Percentiles rank a stretch among this genome's conserved stretches.
These are phyloP conservation scores for Aspergillus caelatus DNA, from an alignment of 2,329 filamentous ascomycete species.

Conservation along the genomic window DNA sequence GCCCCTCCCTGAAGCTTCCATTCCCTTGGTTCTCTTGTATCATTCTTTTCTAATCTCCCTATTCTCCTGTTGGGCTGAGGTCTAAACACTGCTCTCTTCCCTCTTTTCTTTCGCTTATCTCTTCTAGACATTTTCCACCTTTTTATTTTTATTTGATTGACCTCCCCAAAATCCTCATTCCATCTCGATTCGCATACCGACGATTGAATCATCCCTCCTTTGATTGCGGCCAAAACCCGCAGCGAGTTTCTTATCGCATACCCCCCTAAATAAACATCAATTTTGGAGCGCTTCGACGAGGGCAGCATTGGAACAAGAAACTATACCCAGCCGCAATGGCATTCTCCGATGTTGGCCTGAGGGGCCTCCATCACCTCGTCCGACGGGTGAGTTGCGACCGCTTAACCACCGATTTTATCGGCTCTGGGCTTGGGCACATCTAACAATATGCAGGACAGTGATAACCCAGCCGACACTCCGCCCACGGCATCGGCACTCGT, in stretches of 20 bases:
- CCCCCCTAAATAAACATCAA: neutral
- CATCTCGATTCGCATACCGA: neutral
- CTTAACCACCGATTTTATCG: neutral
- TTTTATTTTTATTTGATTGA: conserved; percentile 6
- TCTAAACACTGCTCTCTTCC: neutral
- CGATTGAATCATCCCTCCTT: neutral
- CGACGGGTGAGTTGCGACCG: conserved; percentile 22
- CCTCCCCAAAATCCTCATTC: neutral
- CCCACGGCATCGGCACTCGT: conserved; percentile 51
- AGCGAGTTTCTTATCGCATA: neutral
- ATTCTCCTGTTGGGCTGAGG: neutral
- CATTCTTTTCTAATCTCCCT: conserved; percentile 6
- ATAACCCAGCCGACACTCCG: conserved; percentile 24
- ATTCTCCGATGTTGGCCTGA: conserved; percentile 18
- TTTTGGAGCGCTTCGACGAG: neutral
- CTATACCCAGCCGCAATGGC: conserved; percentile 17
- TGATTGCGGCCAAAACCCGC: neutral
- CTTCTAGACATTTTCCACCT: conserved; percentile 16
- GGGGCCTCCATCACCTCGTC: conserved; percentile 22
- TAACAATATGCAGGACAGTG: conserved; percentile 8
- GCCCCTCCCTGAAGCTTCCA: neutral
- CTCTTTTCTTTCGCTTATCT: conserved; percentile 8
- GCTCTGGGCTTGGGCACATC: neutral
- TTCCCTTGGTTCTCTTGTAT: neutral
- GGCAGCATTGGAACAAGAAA: too few relatives aligned